These are phyloP conservation scores for Colletotrichum sidae DNA, from an alignment of 2,329 filamentous ascomycete genomes.

Conservation along the genomic window DNA sequence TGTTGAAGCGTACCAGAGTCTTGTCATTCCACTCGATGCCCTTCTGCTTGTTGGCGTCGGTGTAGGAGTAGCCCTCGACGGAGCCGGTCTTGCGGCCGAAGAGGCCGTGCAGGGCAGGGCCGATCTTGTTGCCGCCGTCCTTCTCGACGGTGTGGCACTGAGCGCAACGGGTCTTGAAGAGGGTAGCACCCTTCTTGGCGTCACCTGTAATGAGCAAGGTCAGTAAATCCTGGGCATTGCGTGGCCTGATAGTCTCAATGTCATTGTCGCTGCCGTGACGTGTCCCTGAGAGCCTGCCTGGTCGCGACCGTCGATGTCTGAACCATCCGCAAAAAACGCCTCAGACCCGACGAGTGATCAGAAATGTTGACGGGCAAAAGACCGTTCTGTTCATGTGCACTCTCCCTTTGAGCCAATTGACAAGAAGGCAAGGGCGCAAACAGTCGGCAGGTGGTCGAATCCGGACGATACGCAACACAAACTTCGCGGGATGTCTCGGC, in stretches of 20 bases:
- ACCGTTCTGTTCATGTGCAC: no score
- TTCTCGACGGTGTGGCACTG: conserved; percentile 98
- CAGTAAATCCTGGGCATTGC: conserved; percentile 26
- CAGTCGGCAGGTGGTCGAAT: no score
- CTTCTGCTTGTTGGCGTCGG: conserved; percentile 99
- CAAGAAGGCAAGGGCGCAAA: no score
- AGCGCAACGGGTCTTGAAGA: conserved; percentile 99
- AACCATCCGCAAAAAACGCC: no score
- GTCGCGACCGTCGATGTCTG: no score
- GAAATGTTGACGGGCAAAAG: no score
- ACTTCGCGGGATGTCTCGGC: background rate
- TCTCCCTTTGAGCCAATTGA: no score
- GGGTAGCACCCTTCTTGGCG: conserved; percentile 94
- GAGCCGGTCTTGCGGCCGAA: conserved; percentile 96
- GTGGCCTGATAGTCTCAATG: background rate
- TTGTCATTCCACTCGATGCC: conserved; percentile 88
- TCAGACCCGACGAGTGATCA: no score
- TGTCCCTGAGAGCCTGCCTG: no score
- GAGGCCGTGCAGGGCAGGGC: conserved; percentile 95
- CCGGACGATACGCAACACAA: background rate
- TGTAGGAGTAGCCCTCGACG: conserved; percentile 95
- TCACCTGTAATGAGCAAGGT: conserved; percentile 71
- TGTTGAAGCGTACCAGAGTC: conserved; percentile 74
- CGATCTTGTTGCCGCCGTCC: conserved; percentile 96
- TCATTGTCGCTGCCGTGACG: no score